Base-by-base conservation (phyloP, 2,329 filamentous ascomycete genomes). In the Cladophialophora chaetospira region DNA sequence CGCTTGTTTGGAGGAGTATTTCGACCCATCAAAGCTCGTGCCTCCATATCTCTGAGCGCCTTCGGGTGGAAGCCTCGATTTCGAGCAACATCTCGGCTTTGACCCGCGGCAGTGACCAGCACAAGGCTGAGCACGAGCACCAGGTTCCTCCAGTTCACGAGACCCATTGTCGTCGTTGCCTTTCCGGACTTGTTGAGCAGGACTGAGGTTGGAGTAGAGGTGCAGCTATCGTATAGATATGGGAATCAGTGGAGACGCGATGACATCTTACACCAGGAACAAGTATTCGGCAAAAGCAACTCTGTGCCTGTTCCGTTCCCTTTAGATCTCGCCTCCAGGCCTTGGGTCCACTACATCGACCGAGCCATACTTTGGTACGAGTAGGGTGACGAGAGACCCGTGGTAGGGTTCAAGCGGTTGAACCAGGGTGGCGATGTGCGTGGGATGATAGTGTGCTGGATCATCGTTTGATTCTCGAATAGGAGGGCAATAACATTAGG, bases 221-320 rank as follows among this genome's bases (percentile, higher is more conserved):
- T 52, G 56, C 51, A 55, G 51, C 56, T 48, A 35, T 23, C 36
- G 17, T 26, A 46, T 52, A 59, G 17, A 55, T 59, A 59, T 55
- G 28, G 31, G 21, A 26, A 35, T 28, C 13, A 42, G 38, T 36
- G 38, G 38, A n/a, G 33, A 21, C 28, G 28, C 5, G 28, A 43
- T 38, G 35, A 26, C 36, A 28, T 51, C n/a, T n/a, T 29, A 25
- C 31, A 40, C 23, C 21, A 51, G 33, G 35, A 51, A 35, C 33
- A 42, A 13, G n/a, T n/a, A 10, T 13, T 46, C 43, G 26, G 43
- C 9, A 46, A 21, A 26, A 31, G 25, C n/a, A 46, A 29, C 15
- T 29, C 23, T 17, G 38, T 42, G 38, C 15, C 11, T 42, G 15
- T n/a, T n/a, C 5, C 38, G 11, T 19, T 42, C 38, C 17, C 8